Evolutionary conservation across 1,284 basidiomycete species (phyloP).

Genomic region (Retiboletus flavoniger): DNA sequence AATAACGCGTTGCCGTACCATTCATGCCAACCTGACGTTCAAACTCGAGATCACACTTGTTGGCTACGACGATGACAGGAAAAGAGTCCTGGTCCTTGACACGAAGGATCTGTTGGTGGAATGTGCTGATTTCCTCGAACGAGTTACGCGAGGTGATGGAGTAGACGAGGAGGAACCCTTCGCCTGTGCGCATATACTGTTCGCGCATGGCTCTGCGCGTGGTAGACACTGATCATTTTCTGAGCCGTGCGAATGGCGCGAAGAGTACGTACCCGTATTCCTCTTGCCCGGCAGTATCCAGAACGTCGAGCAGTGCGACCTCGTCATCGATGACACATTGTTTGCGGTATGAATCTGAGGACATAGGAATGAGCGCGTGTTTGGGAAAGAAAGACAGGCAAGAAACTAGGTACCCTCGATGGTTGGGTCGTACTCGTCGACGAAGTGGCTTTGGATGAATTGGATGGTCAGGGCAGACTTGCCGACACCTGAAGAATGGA

Average conservation of each 20-base stretch:
- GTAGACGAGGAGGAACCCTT: conserved; percentile 98
- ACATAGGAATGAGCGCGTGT: conserved; percentile 3
- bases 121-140: conserved; percentile 96
- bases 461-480: conserved; percentile 97
- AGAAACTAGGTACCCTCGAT: conserved; percentile 71
- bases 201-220: conserved; percentile 86
- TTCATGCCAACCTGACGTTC: conserved; percentile 97
- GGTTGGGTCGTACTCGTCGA: conserved; percentile 98
- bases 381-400: conserved; percentile 1
- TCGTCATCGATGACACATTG: conserved; percentile 98
- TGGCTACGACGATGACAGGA: conserved; percentile 97
- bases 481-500: conserved; percentile 73
- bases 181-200: conserved; percentile 97
- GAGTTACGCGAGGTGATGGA: conserved; percentile 98
- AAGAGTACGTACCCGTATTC: conserved; percentile 84
- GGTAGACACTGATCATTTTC: neutral
- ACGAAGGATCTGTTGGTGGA: conserved; percentile 96
- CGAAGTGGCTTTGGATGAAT: conserved; percentile 97
- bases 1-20: conserved; percentile 51
- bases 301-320: conserved; percentile 93
- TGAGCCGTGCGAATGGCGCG: neutral
- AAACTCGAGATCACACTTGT: conserved; percentile 98
- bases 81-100: conserved; percentile 98
- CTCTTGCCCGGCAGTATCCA: conserved; percentile 99
- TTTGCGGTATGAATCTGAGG: conserved; percentile 88